Base-by-base conservation (phyloP, 768 basidiomycete genomes). In the Cubamyces lactineus region DNA sequence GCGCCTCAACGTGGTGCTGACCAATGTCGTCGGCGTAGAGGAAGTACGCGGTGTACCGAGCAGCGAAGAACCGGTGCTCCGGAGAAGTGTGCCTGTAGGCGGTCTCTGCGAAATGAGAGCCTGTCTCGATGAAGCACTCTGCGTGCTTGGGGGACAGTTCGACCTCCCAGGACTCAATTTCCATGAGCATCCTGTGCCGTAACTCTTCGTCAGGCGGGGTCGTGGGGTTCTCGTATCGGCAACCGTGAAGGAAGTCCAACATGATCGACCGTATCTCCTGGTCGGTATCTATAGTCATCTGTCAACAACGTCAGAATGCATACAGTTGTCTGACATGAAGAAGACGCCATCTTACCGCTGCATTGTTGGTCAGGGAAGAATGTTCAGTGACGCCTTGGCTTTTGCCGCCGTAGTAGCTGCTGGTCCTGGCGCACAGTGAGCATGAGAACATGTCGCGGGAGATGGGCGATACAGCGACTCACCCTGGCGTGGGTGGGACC, bases 1-100 rank as follows among this genome's bases (percentile, higher is more conserved):
- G 24, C 12, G 61, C 40, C 12, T 52, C 50, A n/a, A 52, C 21
- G 28, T 40, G 17, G 1, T 26, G 19, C 5, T 7, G 34, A 5
- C 61, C 61, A 16, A 57, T 21, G 49, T 62, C 61, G 49, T 62
- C 61, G 30, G 30, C 28, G 42, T 56, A 57, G 19, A 56, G 28
- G 38, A 62, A 45, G 38, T 42, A 62, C 16, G 50, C 54, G 21
- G 54, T 57, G 61, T 56, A 57, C 13, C 39, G 53, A 3, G 61
- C 48, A 42, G 45, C 43, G 42, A 17, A 52, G 41, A 19, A 40
- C 19, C 26, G 40, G 48, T 62, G 61, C 30, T 42, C 40, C 34
- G 48, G 30, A 7, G 48, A 24, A 3, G 24, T 23, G 39, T 62
- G 61, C 19, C 24, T 45, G 30, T 62, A 62, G 7, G 54, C 41